Percentiles rank a stretch among this genome's conserved stretches.
These are phyloP conservation scores for Aureobasidium sp. DNA, from an alignment of 2,329 filamentous ascomycete genomes.

Conservation along the genomic window DNA sequence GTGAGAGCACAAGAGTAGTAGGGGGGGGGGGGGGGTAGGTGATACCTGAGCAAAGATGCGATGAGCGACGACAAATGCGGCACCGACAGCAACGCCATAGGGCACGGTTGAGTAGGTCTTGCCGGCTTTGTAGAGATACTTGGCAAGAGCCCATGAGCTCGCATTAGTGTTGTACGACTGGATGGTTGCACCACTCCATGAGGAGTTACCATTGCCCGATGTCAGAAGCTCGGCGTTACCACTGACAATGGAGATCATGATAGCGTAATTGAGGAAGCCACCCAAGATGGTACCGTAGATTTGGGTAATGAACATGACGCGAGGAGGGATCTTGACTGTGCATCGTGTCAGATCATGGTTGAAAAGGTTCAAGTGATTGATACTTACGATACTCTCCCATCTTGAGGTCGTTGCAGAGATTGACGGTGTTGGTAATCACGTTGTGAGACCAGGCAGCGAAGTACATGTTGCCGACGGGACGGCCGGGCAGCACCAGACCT, in stretches of 20 bases:
- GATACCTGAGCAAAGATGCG: conserved; percentile 32
- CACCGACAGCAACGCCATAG: conserved; percentile 43
- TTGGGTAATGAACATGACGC: conserved; percentile 48
- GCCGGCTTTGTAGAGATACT: conserved; percentile 43
- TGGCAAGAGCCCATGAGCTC: conserved; percentile 32
- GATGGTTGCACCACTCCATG: conserved; percentile 46
- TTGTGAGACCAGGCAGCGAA: conserved; percentile 53
- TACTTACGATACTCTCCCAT: conserved; percentile 49
- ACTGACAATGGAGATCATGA: conserved; percentile 48
- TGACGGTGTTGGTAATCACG: conserved; percentile 44
- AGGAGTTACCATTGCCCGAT: conserved; percentile 37
- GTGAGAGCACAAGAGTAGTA: neutral
- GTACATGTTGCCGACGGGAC: conserved; percentile 50
- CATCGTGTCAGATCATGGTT: neutral
- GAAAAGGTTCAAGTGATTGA: no score
- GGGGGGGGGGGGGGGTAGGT: neutral
- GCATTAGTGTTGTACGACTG: conserved; percentile 35
- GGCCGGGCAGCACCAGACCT: conserved; percentile 42
- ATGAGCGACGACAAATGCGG: conserved; percentile 36
- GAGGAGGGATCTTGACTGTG: conserved; percentile 45
- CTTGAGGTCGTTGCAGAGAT: conserved; percentile 46
- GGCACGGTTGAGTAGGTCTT: conserved; percentile 17
- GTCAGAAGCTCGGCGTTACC: conserved; percentile 41
- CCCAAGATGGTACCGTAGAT: conserved; percentile 49
- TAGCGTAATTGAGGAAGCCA: conserved; percentile 45